A percentile compares a stretch with the other conserved stretches of the same genome.
These are phyloP conservation scores for Crithidia mellificae DNA, from an alignment of 208 protist species.

Conservation along the genomic window DNA sequence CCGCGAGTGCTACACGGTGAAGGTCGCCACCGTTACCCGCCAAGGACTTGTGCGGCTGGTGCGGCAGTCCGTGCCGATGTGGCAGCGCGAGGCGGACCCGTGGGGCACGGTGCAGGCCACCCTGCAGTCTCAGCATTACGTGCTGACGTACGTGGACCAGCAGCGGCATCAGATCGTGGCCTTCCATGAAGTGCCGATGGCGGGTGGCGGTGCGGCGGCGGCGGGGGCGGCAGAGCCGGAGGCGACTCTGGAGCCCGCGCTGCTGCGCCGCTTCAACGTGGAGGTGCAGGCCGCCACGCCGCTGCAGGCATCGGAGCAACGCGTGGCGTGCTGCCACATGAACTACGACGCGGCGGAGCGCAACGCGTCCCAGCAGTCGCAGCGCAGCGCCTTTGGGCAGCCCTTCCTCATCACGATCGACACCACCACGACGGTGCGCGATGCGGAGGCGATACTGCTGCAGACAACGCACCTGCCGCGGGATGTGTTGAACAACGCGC, in stretches of 20 bases:
- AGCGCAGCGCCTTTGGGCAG: conserved; percentile 45
- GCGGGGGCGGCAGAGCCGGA: conserved; percentile 7
- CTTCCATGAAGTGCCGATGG: conserved; percentile 56
- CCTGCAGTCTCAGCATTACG: conserved; percentile 37
- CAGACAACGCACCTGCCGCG: conserved; percentile 35
- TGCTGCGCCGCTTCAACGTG: conserved; percentile 37
- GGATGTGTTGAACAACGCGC: conserved; percentile 41
- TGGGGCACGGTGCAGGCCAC: conserved; percentile 42
- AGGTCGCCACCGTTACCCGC: conserved; percentile 17
- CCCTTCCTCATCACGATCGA: conserved; percentile 72
- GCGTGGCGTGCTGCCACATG: conserved; percentile 72
- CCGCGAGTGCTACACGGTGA: conserved; percentile 38
- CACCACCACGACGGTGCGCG: conserved; percentile 41
- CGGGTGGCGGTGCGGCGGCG: too few relatives aligned
- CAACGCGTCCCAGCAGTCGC: conserved; percentile 9
- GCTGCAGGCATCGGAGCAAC: conserved; percentile 46
- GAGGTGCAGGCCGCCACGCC: conserved; percentile 49
- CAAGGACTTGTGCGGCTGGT: conserved; percentile 36
- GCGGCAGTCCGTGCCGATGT: conserved; percentile 35
- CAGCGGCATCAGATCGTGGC: conserved; percentile 34
- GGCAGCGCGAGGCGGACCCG: conserved; percentile 40
- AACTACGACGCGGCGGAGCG: conserved; percentile 31
- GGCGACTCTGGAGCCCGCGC: conserved; percentile 24
- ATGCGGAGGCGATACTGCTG: conserved; percentile 48
- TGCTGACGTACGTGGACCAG: conserved; percentile 41